phyloP scores from a whole-genome alignment of 2,329 filamentous ascomycete genomes.

The Aaosphaeria pasadenensis region DNA sequence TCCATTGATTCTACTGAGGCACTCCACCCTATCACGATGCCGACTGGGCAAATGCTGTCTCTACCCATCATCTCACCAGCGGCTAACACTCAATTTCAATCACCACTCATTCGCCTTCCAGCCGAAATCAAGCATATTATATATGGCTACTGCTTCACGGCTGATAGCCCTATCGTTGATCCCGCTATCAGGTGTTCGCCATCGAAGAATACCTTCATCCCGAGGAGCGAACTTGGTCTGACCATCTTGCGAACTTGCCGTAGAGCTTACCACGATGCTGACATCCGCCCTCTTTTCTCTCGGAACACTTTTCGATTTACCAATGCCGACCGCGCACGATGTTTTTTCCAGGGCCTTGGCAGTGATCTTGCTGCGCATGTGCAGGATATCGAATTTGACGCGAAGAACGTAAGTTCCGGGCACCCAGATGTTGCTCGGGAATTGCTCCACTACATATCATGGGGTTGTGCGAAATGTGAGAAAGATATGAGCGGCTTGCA shows the following conservation, averaged over 20 bases:
- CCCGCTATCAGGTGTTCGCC: conserved; percentile 11
- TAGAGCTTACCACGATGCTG: conserved; percentile 30
- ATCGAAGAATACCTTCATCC: neutral
- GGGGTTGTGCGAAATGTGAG: conserved; percentile 15
- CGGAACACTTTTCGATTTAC: conserved; percentile 39
- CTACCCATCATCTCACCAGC: conserved; percentile 8
- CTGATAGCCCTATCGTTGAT: conserved; percentile 22
- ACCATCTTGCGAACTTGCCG: conserved; percentile 37
- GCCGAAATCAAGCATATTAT: conserved; percentile 35
- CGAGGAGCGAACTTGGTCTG: conserved; percentile 12
- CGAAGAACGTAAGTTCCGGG: conserved; percentile 24
- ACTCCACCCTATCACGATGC: no score
- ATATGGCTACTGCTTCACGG: conserved; percentile 23
- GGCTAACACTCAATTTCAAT: conserved; percentile 26
- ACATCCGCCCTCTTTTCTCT: conserved; percentile 27
- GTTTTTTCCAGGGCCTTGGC: conserved; percentile 26
- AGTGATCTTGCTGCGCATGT: conserved; percentile 17
- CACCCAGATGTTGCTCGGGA: conserved; percentile 23
- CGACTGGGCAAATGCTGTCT: neutral
- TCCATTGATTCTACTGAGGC: no score
- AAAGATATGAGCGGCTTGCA: conserved; percentile 19
- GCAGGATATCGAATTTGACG: conserved; percentile 36
- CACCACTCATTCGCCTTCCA: conserved; percentile 28
- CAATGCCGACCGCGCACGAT: conserved; percentile 20
- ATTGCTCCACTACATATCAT: conserved; percentile 36